Evolutionary conservation across 2,329 filamentous ascomycete species (phyloP).

Genomic region (Ascomycota sp.): DNA sequence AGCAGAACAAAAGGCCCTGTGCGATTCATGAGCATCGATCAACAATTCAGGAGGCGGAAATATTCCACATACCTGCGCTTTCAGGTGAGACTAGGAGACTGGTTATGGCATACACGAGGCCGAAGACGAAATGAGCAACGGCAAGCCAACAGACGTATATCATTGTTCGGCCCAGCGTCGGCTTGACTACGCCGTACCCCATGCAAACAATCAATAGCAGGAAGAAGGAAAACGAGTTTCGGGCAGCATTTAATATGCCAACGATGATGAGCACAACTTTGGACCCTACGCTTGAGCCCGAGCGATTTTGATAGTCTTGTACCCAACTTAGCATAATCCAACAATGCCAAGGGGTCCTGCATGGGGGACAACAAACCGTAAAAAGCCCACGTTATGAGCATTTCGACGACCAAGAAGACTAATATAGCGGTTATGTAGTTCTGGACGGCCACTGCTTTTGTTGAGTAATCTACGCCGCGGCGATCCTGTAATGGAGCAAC

Average conservation of each 20-base stretch:
- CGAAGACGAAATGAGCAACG: slow-evolving; percentile 84
- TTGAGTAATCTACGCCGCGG: too few relatives aligned
- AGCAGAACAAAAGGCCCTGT: slow-evolving; percentile 71
- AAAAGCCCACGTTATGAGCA: slow-evolving; percentile 97
- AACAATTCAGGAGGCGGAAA: not conserved
- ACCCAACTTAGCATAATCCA: too few relatives aligned
- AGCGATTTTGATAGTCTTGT: slow-evolving; percentile 73
- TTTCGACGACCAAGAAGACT: slow-evolving; percentile 82
- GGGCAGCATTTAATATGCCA: slow-evolving; percentile 77
- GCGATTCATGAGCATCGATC: slow-evolving; percentile 5
- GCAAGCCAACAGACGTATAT: slow-evolving; percentile 80
- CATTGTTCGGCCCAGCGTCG: slow-evolving; percentile 81
- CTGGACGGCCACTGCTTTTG: slow-evolving; percentile 58
- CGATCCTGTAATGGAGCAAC: slow-evolving; percentile 8
- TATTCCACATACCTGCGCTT: slow-evolving; percentile 37
- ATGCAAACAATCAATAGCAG: slow-evolving; percentile 94
- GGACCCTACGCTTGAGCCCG: slow-evolving; percentile 64
- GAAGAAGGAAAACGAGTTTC: slow-evolving; percentile 98
- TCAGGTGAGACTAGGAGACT: slow-evolving; percentile 80
- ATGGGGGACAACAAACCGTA: slow-evolving; percentile 39
- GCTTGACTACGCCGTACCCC: slow-evolving; percentile 97
- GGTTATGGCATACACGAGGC: slow-evolving; percentile 78
- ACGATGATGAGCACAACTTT: slow-evolving; percentile 80
- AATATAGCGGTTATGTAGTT: slow-evolving; percentile 98
- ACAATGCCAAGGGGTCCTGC: not conserved